Conservation (phyloP, 2,329 filamentous ascomycete species). For the Xylaria hypoxylon region DNA sequence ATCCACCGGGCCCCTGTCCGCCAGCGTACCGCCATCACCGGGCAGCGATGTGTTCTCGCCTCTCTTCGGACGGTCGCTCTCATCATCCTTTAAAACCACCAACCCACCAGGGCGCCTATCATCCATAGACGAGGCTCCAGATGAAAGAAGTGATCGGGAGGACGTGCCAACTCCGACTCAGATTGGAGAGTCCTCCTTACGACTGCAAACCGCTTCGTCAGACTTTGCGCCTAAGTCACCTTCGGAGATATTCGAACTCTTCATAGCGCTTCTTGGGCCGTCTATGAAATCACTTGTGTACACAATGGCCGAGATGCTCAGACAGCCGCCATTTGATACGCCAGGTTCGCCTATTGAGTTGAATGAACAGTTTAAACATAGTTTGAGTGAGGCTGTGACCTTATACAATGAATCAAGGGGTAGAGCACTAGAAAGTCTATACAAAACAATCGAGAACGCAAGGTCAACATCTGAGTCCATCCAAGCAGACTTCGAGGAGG, state of each 20-base stretch:
- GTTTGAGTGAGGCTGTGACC: slow-evolving; percentile 81
- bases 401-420: slow-evolving; percentile 82
- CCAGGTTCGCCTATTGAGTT: slow-evolving; percentile 77
- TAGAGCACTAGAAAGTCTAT: slow-evolving; percentile 81
- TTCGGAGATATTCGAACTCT: slow-evolving; percentile 89
- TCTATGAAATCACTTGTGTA: slow-evolving; percentile 97
- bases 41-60: slow-evolving; percentile 50
- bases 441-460: slow-evolving; percentile 80
- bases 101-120: slow-evolving; percentile 61
- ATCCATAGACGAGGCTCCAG: slow-evolving; percentile 71
- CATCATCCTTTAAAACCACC: slow-evolving; percentile 52
- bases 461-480: slow-evolving; percentile 76
- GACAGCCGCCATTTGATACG: slow-evolving; percentile 83
- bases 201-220: slow-evolving; percentile 38
- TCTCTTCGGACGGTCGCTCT: slow-evolving; percentile 40
- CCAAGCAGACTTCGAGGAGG: slow-evolving; percentile 95
- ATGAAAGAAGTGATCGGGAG: slow-evolving; percentile 65
- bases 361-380: slow-evolving; percentile 83
- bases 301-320: slow-evolving; percentile 87
- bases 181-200: slow-evolving; percentile 27
- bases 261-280: slow-evolving; percentile 88
- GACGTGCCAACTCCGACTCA: slow-evolving; percentile 47
- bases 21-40: slow-evolving; percentile 50
- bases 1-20: slow-evolving; percentile 48
- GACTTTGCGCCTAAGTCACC: slow-evolving; percentile 65